Conservation (phyloP, 2,329 filamentous ascomycete genomes). For the Alternaria postmessia region DNA sequence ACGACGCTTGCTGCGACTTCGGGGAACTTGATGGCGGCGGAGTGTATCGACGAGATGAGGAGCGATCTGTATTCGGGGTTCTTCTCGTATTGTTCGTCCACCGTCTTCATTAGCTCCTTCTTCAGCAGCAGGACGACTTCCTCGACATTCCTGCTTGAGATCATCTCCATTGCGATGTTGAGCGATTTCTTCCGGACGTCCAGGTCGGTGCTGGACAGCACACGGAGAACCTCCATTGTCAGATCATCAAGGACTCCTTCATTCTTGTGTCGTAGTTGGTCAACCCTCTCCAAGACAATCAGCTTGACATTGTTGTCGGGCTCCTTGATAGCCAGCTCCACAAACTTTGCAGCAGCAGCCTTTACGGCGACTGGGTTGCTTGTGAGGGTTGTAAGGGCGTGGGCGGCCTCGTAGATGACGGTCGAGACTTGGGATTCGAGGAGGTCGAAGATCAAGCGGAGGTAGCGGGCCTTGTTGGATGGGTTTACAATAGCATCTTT, state of each 20-base stretch:
- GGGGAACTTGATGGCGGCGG: conserved; percentile 98
- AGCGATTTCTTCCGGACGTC: conserved; percentile 94
- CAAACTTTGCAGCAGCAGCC: conserved; percentile 93
- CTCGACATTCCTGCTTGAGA: conserved; percentile 98
- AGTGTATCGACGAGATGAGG: conserved; percentile 95
- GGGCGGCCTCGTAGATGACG: conserved; percentile 96
- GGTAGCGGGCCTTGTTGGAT: conserved; percentile 93
- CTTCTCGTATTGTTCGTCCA: conserved; percentile 98
- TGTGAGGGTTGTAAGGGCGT: conserved; percentile 90
- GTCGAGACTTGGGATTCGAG: conserved; percentile 92
- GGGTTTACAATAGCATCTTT: conserved; percentile 96
- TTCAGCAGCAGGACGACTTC: conserved; percentile 96
- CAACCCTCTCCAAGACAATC: conserved; percentile 93
- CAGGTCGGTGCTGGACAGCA: conserved; percentile 93
- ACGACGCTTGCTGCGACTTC: conserved; percentile 97
- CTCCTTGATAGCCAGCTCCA: conserved; percentile 96
- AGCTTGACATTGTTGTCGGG: conserved; percentile 99
- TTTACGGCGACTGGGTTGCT: conserved; percentile 98
- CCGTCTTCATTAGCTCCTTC: conserved; percentile 96
- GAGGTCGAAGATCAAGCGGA: conserved; percentile 94
- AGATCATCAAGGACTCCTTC: conserved; percentile 92
- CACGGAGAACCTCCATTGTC: conserved; percentile 95
- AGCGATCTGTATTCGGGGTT: conserved; percentile 70
- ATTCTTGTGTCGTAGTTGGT: conserved; percentile 85
- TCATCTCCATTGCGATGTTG: conserved; percentile 92